Evolutionary conservation across 306 rosid species (phyloP), one percentile per base, ranked within the genome.

Genomic region (Leucaena leucocephala): DNA sequence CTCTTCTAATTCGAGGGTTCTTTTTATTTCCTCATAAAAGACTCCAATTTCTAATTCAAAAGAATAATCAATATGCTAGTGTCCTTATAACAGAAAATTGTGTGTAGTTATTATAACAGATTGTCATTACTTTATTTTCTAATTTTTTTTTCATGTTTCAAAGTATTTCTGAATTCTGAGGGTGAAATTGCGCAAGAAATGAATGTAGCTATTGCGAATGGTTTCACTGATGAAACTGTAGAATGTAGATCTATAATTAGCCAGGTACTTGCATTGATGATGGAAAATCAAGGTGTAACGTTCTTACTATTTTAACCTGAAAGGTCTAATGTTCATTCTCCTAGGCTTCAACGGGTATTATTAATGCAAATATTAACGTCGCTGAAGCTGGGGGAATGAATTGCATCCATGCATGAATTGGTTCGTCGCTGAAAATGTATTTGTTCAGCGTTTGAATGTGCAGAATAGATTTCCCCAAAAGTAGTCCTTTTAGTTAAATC

Each of bases 401-500:
- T n/a, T 4, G 21, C 61, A 54, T 54, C 61, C 11, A 6, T n/a
- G 61, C 11, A 54, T n/a, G 61, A 48, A 36, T 36, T 36, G 39
- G 39, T 36, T 36, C 2, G 39, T 27, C 27, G 27, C 27, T 27
- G 43, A 4, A 40, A 40, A 40, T 48, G 16, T 10, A 48, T 19
- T 63, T 27, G 27, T 39, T n/a, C 12, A 57, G 35, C 55, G 13
- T 19, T 16, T 22, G n/a, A 44, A 76, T 40, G 48, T 39, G n/a
- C 21, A 76, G 49, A 61, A 42, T 68, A 72, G 57, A 38, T 55
- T 70, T 54, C 54, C 49, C 61, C 35, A 42, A 76, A 46, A 27
- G 27, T 27, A 49, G n/a, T 76, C 21, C 38, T 15, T 27, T 27
- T 33, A 61, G 61, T 44, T 70, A 71, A 79, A 50, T 36, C 81